A percentile compares a stretch with the other conserved stretches of the same genome.
Evolutionary conservation across 257 asterid genomes (phyloP).

Genomic region (Solanum habrochaites): DNA sequence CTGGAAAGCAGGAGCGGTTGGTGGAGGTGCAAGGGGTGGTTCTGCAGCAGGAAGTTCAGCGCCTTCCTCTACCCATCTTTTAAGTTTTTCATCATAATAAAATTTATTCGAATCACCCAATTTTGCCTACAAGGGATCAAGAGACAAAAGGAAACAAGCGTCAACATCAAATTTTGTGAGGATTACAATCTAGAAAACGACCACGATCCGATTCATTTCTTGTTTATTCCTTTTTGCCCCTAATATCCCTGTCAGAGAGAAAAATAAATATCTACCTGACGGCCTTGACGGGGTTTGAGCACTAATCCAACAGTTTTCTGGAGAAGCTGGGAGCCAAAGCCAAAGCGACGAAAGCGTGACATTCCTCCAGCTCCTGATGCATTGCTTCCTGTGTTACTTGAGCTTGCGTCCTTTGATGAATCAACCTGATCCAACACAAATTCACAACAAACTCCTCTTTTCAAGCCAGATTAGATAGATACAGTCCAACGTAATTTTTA

Average conservation of each 20-base stretch:
- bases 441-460: neutral
- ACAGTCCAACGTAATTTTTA: neutral
- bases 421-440: constrained; percentile 39
- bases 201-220: too few species aligned
- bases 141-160: neutral
- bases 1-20: constrained; percentile 50
- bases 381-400: constrained; percentile 34
- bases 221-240: too few species aligned
- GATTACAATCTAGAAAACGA: neutral
- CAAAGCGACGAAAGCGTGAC: constrained; percentile 3
- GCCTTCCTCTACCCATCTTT: constrained; percentile 99
- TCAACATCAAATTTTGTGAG: neutral
- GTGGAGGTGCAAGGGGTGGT: constrained; percentile 76
- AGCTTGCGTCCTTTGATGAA: constrained; percentile 50
- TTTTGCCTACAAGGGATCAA: constrained; percentile 54
- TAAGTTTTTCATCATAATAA: constrained; percentile 73
- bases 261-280: constrained; percentile 13
- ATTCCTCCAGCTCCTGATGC: constrained; percentile 21
- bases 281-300: constrained; percentile 28
- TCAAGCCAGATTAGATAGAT: neutral
- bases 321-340: constrained; percentile 28
- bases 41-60: constrained; percentile 56
- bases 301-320: constrained; percentile 40
- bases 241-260: too few species aligned
- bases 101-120: constrained; percentile 86